These are phyloP conservation scores for Rhodosporidiobolus sp. DNA, from an alignment of 768 basidiomycete species.

Conservation along the genomic window DNA sequence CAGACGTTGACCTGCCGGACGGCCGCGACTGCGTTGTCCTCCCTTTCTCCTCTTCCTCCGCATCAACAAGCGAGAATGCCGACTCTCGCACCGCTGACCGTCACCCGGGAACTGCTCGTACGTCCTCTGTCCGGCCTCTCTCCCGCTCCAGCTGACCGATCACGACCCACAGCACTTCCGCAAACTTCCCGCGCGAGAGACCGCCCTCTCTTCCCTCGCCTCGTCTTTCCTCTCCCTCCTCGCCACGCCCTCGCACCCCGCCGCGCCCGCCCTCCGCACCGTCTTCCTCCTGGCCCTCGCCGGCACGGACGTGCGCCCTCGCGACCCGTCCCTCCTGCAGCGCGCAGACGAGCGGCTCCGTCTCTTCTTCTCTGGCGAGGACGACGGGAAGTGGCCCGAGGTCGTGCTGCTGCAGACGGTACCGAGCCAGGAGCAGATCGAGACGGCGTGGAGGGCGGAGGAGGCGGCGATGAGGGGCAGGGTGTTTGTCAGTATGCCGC, in stretches of 20 bases:
- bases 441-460: conserved; percentile 9
- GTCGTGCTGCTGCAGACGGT: conserved; percentile 28
- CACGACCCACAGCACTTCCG: conserved; percentile 20
- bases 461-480: neutral
- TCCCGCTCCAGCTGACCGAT: neutral
- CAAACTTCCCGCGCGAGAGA: conserved; percentile 10
- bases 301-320: neutral
- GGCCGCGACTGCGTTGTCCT: no score
- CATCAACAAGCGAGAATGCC: neutral
- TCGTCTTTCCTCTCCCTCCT: conserved; percentile 28
- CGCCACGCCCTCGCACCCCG: conserved; percentile 3
- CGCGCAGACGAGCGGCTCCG: conserved; percentile 10
- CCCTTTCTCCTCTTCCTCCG: neutral
- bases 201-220: conserved; percentile 13
- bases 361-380: conserved; percentile 1
- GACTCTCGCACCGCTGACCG: neutral
- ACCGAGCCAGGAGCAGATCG: conserved; percentile 7
- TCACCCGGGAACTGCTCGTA: neutral
- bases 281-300: conserved; percentile 32
- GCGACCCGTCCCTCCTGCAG: neutral
- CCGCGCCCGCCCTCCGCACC: conserved; percentile 11
- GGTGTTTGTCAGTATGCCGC: conserved; percentile 8
- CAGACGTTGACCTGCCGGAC: no score
- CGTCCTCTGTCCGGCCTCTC: neutral
- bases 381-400: neutral